A percentile compares a stretch with the other conserved stretches of the same genome.
phyloP scores from a whole-genome alignment of 1,139 yeast genomes.

The Hemisphaericaspora subhashii region DNA sequence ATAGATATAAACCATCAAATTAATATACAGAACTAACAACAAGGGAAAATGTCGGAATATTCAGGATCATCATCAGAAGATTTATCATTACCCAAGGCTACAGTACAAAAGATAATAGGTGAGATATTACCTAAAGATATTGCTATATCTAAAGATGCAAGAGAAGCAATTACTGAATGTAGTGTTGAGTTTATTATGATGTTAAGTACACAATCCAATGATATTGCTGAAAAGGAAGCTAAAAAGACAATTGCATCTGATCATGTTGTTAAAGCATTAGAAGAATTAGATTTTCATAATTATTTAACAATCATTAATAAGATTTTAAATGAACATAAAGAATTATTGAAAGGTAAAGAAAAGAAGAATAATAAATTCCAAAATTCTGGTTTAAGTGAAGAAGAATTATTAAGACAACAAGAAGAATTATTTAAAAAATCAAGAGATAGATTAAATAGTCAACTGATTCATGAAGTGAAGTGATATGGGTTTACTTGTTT shows the following conservation, averaged over 20 bases:
- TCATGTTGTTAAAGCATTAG: constrained; percentile 88
- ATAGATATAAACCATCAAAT: neutral
- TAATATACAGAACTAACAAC: neutral
- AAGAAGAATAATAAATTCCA: constrained; percentile 91
- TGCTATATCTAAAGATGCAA: constrained; percentile 87
- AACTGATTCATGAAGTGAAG: constrained; percentile 6
- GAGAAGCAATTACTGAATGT: constrained; percentile 94
- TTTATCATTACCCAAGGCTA: constrained; percentile 62
- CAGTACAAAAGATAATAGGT: constrained; percentile 90
- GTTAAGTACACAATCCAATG: constrained; percentile 88
- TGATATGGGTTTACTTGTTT: too few species aligned
- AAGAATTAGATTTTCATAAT: constrained; percentile 82
- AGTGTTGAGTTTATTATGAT: constrained; percentile 96
- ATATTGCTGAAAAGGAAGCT: constrained; percentile 93
- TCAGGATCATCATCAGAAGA: constrained; percentile 40
- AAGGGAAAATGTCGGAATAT: constrained; percentile 36
- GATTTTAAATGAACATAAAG: constrained; percentile 84
- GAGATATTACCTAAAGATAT: constrained; percentile 87
- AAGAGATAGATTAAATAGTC: constrained; percentile 65
- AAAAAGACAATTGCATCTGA: constrained; percentile 96
- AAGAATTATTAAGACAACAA: constrained; percentile 87
- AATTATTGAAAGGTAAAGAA: constrained; percentile 82
- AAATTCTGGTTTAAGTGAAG: constrained; percentile 88
- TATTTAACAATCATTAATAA: constrained; percentile 82
- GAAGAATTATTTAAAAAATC: constrained; percentile 90